Conservation (phyloP, 345 rosid genomes). For the Brassica nigra region DNA sequence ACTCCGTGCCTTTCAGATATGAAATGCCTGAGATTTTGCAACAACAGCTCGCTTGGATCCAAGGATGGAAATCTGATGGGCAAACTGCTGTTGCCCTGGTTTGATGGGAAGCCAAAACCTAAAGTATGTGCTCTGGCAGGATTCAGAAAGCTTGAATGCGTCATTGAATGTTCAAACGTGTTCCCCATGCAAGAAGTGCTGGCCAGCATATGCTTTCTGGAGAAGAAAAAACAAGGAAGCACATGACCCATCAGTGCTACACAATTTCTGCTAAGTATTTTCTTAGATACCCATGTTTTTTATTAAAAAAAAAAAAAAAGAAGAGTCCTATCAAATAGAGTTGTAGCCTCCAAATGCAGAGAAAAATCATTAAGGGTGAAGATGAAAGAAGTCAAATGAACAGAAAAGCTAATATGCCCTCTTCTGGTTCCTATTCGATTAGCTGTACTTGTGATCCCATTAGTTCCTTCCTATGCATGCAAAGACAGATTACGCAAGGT, state of each 20-base stretch:
- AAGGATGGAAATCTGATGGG: constrained; percentile 55
- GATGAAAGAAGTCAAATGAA: constrained; percentile 21
- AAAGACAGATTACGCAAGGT: constrained; percentile 11
- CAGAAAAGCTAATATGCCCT: neutral
- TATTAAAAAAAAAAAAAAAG: too few species aligned
- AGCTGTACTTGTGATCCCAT: neutral
- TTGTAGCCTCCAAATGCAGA: neutral
- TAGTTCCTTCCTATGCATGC: constrained; percentile 15
- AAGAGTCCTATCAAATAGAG: too few species aligned
- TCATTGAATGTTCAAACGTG: constrained; percentile 54
- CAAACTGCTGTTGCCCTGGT: constrained; percentile 50
- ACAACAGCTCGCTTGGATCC: constrained; percentile 62
- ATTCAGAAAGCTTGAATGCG: constrained; percentile 48
- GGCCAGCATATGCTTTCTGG: constrained; percentile 59
- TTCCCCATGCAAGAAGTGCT: constrained; percentile 60
- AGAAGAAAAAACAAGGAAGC: constrained; percentile 48
- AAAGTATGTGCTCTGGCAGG: constrained; percentile 47
- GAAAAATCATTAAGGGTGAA: neutral
- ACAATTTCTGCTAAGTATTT: constrained; percentile 27
- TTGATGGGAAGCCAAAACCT: constrained; percentile 56
- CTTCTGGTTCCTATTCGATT: neutral
- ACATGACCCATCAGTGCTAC: constrained; percentile 39
- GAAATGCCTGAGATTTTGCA: constrained; percentile 79
- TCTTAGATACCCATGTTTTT: neutral
- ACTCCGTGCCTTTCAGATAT: constrained; percentile 80